Evolutionary conservation across 2,329 filamentous ascomycete genomes (phyloP).

Genomic region (Ascochyta fabae): DNA sequence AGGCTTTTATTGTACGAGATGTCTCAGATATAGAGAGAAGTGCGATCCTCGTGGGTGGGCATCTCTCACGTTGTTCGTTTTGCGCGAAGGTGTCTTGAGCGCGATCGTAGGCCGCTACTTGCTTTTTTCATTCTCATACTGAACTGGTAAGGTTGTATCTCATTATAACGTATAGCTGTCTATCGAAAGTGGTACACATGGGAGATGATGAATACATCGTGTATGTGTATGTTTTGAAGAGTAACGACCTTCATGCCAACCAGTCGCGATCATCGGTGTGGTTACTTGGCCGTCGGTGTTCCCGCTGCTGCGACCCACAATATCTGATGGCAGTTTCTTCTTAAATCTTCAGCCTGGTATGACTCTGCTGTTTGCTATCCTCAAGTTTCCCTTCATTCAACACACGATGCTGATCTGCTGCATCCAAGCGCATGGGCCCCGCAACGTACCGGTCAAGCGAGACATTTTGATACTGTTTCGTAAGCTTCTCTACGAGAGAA

Average conservation of each 20-base stretch:
- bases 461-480: not conserved
- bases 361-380: not conserved
- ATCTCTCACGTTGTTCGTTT: too few relatives aligned
- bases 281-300: constrained; percentile 9
- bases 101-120: too few relatives aligned
- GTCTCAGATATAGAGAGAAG: not conserved
- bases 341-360: not conserved
- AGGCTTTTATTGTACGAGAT: not conserved
- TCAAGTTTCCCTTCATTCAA: not conserved
- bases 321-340: not conserved
- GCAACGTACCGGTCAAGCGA: not conserved
- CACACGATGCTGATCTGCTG: not conserved
- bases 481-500: not conserved
- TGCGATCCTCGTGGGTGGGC: too few relatives aligned
- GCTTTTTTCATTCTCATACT: too few relatives aligned
- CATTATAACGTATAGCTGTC: not conserved
- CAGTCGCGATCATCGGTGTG: constrained; percentile 17
- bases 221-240: not conserved
- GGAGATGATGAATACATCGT: not conserved
- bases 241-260: not conserved
- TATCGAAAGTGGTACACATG: not conserved
- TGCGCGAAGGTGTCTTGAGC: too few relatives aligned
- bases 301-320: not conserved
- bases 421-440: not conserved
- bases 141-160: not conserved